Evolutionary conservation across 495 filamentous ascomycete genomes (phyloP), one percentile per base, ranked within the genome.

Genomic region (Neurospora sp.): DNA sequence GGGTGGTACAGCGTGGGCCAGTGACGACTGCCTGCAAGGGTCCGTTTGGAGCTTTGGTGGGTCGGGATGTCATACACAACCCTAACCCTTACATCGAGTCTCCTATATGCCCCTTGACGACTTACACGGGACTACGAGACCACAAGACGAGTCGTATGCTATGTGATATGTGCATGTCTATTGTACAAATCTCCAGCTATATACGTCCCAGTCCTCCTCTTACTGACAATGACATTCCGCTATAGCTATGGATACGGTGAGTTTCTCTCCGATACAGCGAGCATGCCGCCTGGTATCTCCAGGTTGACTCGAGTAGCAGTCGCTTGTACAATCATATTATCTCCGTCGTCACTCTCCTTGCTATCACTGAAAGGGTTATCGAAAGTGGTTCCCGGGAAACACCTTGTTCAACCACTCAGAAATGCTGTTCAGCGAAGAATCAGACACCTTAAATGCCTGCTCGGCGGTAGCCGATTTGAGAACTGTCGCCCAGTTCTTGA

Each of bases 11-110:
- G 19, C 42, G 31, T 21, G 54, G 31, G 43, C 19, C 71, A 40
- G 71, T 73, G 72, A 74, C 70, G 59, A 71, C 39, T 73, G 45
- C 72, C 8, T 38, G 37, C 39, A 45, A 59, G 43, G 70, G 69
- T 73, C 71, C 31, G 11, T 11, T 71, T 42, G 71, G 54, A 71
- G 70, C 69, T 74, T 69, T 13, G 17, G 42, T 9, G 2, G 2
- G 24, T 15, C 28, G 39, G 24, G 34, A 24, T 28, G 17, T 19
- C 66, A 34, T 17, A 8, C 1, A 11, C 1, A 69, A 39, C 74
- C 74, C 74, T 73, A 73, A 73, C 74, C 72, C 74, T 72, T 13
- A 28, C 8, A 10, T 0, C 0, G 5, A 15, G 39, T 6, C 4
- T 40, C 39, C 13, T 39, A 11, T 17, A 54, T 39, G 38, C 0